Conservation (phyloP, 352 stramenopile genomes). For the Globisporangium heterothallicum region DNA sequence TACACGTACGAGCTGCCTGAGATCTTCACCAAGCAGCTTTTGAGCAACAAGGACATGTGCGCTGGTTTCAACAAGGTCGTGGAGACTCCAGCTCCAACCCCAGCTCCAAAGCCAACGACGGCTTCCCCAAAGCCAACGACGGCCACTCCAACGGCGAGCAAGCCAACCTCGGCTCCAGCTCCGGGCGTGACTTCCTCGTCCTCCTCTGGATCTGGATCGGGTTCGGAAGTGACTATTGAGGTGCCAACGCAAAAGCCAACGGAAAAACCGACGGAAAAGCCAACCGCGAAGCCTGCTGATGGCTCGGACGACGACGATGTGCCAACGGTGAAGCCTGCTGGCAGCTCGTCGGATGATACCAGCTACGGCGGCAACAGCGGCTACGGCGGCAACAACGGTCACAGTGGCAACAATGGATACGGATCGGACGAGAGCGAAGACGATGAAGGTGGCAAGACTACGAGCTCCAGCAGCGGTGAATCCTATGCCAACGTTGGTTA, state of each 20-base stretch:
- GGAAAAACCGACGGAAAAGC: not conserved
- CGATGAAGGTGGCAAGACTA: not conserved
- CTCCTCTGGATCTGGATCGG: slow-evolving; percentile 4
- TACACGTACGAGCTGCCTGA: slow-evolving; percentile 16
- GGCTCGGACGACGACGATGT: not conserved
- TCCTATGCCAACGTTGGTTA: slow-evolving; percentile 5
- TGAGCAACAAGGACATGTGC: slow-evolving; percentile 5
- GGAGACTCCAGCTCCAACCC: not conserved
- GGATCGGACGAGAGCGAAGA: not conserved
- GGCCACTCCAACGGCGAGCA: not conserved
- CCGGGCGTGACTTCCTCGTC: not conserved
- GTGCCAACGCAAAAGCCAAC: slow-evolving; percentile 1
- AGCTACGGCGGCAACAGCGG: slow-evolving; percentile 4
- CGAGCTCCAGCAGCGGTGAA: slow-evolving; percentile 1
- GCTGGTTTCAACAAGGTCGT: not conserved
- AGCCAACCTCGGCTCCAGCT: slow-evolving; percentile 1
- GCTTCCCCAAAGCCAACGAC: not conserved
- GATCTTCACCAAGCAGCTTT: slow-evolving; percentile 10
- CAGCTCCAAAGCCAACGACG: not conserved
- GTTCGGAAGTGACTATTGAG: not conserved
- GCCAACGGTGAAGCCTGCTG: slow-evolving; percentile 4
- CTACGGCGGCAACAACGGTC: not conserved
- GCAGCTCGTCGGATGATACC: not conserved
- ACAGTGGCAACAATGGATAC: slow-evolving; percentile 1
- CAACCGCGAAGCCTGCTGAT: slow-evolving; percentile 1